These are phyloP conservation scores for Phytophthora sansomeana DNA, from an alignment of 352 stramenopile species.

Conservation along the genomic window DNA sequence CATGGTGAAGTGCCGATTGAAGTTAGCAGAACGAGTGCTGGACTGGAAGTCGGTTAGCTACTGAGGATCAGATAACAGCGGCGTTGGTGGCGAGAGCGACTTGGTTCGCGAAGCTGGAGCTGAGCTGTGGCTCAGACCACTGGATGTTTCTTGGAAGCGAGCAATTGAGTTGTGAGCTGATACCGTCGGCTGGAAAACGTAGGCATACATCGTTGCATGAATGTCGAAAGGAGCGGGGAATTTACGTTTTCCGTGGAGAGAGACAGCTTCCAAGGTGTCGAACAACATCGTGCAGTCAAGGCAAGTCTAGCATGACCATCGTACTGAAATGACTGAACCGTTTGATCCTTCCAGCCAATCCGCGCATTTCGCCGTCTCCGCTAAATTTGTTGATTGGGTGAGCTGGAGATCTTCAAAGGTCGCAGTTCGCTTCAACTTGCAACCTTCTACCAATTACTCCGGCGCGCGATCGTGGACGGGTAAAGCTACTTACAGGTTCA, in stretches of 20 bases:
- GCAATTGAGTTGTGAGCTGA: slow-evolving; percentile 36
- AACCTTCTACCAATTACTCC: slow-evolving; percentile 20
- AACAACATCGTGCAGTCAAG: not conserved
- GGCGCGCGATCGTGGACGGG: slow-evolving; percentile 19
- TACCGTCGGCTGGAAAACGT: not conserved
- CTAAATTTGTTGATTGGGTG: slow-evolving; percentile 26
- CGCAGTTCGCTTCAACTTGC: slow-evolving; percentile 28
- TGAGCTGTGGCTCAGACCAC: slow-evolving; percentile 3
- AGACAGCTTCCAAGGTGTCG: slow-evolving; percentile 9
- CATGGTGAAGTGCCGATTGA: slow-evolving; percentile 22
- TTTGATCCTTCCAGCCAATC: slow-evolving; percentile 10
- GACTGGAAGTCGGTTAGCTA: slow-evolving; percentile 8
- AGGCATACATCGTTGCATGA: slow-evolving; percentile 7
- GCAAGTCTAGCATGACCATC: slow-evolving; percentile 10
- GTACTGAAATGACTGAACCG: slow-evolving; percentile 4
- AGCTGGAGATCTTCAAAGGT: slow-evolving; percentile 27
- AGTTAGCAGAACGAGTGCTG: slow-evolving; percentile 13
- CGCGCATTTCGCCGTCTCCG: not conserved
- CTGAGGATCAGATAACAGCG: slow-evolving; percentile 19
- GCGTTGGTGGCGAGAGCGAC: not conserved
- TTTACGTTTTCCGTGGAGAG: slow-evolving; percentile 16
- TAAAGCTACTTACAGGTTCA: slow-evolving; percentile 34
- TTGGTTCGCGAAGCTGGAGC: too few relatives aligned
- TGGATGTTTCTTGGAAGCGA: slow-evolving; percentile 13
- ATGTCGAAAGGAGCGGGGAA: slow-evolving; percentile 3